Base-by-base conservation (phyloP, 176 grass and related monocot genomes). In the Poa pratensis region DNA sequence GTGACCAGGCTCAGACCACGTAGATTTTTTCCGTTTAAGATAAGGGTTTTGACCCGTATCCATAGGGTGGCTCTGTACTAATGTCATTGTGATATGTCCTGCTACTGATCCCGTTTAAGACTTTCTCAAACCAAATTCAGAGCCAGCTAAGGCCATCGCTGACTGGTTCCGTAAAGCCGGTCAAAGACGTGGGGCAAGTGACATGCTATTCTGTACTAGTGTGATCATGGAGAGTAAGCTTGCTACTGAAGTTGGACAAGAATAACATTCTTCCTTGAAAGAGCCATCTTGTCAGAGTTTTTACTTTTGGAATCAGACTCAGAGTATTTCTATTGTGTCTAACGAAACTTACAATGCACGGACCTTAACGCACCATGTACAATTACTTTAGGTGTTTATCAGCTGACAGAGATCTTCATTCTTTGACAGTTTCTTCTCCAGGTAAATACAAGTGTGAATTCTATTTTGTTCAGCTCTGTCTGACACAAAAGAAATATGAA, bases 281-380 rank as follows among this genome's bases (percentile, higher is more conserved):
- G 20, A 5, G 0, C 15, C 5, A 26, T 11, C 13, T 12, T n/a
- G 1, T 30, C 28, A 30, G 28, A 30, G 28, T 30, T 30, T 30
- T 30, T 30, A 1, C 2, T 30, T 30, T 30, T n/a, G n/a, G n/a
- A n/a, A 30, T 30, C 28, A 30, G 2, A 30, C 28, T 7, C 61
- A 10, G 9, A 65, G 24, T 15, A 24, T 7, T 86, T 81, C 16
- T 54, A 3, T n/a, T 80, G 1, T 40, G 32, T 49, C 59, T 34
- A 74, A 55, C 11, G 27, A 12, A 12, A 22, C 40, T 32, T 65
- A 26, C 13, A 55, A 13, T n/a, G 5, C 24, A 37, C 27, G 37
- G 24, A 28, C n/a, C 54, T 64, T 42, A 86, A 80, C 42, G 20
- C 54, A 74, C 39, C 42, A 80, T 74, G 52, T 81, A 67, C 57